Base-by-base conservation (phyloP, 2,329 filamentous ascomycete genomes). In the Seiridium cupressi region DNA sequence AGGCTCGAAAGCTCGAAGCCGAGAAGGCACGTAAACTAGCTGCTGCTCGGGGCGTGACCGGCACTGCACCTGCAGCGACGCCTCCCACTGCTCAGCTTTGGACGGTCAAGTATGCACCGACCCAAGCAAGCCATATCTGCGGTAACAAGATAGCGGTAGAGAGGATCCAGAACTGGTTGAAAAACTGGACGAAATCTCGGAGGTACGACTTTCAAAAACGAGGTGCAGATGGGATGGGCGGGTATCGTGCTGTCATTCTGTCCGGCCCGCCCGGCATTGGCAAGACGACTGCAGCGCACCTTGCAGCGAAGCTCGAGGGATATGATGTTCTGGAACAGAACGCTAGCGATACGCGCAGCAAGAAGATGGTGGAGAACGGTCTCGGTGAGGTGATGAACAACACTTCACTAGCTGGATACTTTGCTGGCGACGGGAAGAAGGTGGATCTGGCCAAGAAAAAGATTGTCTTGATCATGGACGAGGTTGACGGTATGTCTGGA, bases 401-500 rank as follows among this genome's bases (percentile, higher is more conserved):
- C 58, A 98, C 90, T 0, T 98, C 94, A 31, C 81, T 99, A 10
- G 84, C 93, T 60, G 95, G 95, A 1, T 99, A 90, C 76, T 99
- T 98, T 73, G 88, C 93, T 5, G 88, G 87, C 2, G 91, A 93
- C 59, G 90, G 91, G 32, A 91, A 95, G 75, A 84, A 89, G 60
- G 88, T 97, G 3, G 90, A 97, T 49, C 77, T 80, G 4, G 82
- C 82, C 13, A 98, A 95, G 80, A 96, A 96, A 80, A 97, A 97
- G 68, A 87, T 98, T 40, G 92, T 97, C 5, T 79, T 99, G 54
- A 92, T 99, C 76, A 98, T 99, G 95, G 95, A 99, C 68, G 95
- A 99, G 76, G 95, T 99, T 4, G 95, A 99, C 69, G 95, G 95
- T 57, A 98, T 99, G 95, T 98, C 94, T 62, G 93, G 92, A 42